Evolutionary conservation across 1,284 basidiomycete species (phyloP).

Genomic region (Trichosporon faecale): DNA sequence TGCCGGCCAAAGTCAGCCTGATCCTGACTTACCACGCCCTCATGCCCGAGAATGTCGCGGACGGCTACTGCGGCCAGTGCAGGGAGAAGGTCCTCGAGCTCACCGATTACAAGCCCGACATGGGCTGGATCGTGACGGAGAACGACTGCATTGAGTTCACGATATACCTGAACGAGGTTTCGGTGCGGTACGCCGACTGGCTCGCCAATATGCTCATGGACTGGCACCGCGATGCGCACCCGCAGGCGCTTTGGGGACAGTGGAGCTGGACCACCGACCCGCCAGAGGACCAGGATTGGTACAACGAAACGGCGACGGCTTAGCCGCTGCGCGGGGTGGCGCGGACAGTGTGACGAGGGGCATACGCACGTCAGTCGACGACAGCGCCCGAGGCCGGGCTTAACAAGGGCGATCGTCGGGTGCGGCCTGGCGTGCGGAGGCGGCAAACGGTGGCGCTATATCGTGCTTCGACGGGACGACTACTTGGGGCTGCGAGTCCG

Average conservation of each 20-base stretch:
- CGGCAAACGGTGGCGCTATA: too few relatives aligned
- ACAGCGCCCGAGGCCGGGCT: too few relatives aligned
- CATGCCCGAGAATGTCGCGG: not conserved
- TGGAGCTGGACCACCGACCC: slow-evolving; percentile 9
- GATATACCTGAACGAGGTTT: not conserved
- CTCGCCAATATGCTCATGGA: slow-evolving; percentile 9
- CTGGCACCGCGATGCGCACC: slow-evolving; percentile 3
- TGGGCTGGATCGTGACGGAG: not conserved
- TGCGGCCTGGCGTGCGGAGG: too few relatives aligned
- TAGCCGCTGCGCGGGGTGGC: not conserved
- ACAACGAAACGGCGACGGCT: not conserved
- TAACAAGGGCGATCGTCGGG: too few relatives aligned
- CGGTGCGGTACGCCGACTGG: slow-evolving; percentile 4
- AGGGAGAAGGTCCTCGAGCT: not conserved
- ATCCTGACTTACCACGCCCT: slow-evolving; percentile 1
- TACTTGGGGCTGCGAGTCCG: too few relatives aligned
- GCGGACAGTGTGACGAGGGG: too few relatives aligned
- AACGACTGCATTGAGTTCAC: not conserved
- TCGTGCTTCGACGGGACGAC: too few relatives aligned
- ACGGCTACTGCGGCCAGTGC: not conserved
- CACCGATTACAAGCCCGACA: not conserved
- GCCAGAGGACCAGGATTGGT: not conserved
- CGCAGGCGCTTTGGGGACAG: not conserved
- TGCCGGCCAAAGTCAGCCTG: slow-evolving; percentile 1
- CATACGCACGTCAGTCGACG: too few relatives aligned